These are phyloP conservation scores for Trifolium fragiferum DNA, from an alignment of 306 rosid species.

Conservation along the genomic window DNA sequence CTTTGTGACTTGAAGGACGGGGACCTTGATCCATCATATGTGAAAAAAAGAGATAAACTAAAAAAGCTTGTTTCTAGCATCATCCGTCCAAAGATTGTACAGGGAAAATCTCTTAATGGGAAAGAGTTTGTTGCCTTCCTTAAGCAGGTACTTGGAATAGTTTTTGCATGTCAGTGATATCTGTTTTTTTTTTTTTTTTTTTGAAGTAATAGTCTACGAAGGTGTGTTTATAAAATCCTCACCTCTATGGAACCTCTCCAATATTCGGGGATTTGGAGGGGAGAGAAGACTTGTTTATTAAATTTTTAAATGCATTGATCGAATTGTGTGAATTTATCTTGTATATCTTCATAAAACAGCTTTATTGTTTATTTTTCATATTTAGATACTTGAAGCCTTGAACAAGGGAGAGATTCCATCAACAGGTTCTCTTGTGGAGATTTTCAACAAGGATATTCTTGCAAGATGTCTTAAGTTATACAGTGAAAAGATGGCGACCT, in stretches of 20 bases:
- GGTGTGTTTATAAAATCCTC: not conserved
- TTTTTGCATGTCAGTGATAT: constrained; percentile 24
- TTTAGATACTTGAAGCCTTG: constrained; percentile 88
- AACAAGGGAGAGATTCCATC: constrained; percentile 97
- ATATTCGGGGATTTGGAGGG: not conserved
- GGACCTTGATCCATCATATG: constrained; percentile 83
- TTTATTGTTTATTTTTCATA: constrained; percentile 29
- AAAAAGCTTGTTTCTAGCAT: constrained; percentile 82
- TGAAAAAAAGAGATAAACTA: constrained; percentile 73
- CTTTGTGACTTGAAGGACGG: constrained; percentile 94
- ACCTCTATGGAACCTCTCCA: not conserved
- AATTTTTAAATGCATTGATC: too few relatives aligned
- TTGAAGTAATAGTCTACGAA: not conserved
- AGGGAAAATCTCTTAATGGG: constrained; percentile 78
- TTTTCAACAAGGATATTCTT: constrained; percentile 86
- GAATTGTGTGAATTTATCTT: constrained; percentile 1
- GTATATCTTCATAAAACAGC: constrained; percentile 15
- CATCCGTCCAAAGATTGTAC: constrained; percentile 92
- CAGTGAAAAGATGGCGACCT: constrained; percentile 53
- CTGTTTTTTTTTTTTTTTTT: constrained; percentile 1
- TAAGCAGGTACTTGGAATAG: constrained; percentile 67
- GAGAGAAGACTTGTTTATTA: too few relatives aligned
- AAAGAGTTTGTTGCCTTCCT: constrained; percentile 87
- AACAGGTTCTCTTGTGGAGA: constrained; percentile 87
- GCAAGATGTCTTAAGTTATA: constrained; percentile 79